Conservation (phyloP, 2,329 filamentous ascomycete species). For the Xylaria sp. region DNA sequence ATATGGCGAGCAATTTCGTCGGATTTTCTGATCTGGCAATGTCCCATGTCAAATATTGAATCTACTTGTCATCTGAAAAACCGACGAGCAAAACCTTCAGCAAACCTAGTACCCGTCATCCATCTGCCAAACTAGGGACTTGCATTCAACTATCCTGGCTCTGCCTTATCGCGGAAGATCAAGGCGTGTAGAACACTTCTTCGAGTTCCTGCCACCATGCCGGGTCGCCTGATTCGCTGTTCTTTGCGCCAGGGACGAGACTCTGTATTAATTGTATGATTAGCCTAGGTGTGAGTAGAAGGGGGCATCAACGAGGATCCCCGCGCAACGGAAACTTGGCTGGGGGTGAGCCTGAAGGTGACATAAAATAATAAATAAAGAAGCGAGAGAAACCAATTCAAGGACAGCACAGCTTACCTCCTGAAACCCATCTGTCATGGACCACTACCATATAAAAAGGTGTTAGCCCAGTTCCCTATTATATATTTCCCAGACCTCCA, state of each 20-base stretch:
- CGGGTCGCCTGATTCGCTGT: constrained; percentile 63
- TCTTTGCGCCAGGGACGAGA: constrained; percentile 63
- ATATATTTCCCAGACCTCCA: too few relatives aligned
- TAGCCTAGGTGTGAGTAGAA: not conserved
- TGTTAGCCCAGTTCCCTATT: too few relatives aligned
- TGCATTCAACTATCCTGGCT: not conserved
- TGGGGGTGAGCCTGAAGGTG: not conserved
- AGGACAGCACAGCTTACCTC: constrained; percentile 47
- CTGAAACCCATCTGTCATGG: constrained; percentile 79
- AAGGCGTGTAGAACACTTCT: constrained; percentile 70
- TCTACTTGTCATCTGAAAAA: not conserved
- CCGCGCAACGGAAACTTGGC: not conserved
- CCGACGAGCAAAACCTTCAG: not conserved
- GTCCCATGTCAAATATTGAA: not conserved
- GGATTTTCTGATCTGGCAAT: not conserved
- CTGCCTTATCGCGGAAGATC: constrained; percentile 24
- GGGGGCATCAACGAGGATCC: not conserved
- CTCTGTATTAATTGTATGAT: constrained; percentile 32
- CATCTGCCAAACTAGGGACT: not conserved
- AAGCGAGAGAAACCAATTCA: not conserved
- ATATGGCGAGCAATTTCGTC: not conserved
- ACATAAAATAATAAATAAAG: not conserved
- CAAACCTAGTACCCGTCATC: not conserved
- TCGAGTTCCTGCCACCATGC: constrained; percentile 73
- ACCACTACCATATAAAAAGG: too few relatives aligned